A percentile compares a stretch with the other conserved stretches of the same genome.
Evolutionary conservation across 768 basidiomycete species (phyloP).

Genomic region (Suillus subluteus): DNA sequence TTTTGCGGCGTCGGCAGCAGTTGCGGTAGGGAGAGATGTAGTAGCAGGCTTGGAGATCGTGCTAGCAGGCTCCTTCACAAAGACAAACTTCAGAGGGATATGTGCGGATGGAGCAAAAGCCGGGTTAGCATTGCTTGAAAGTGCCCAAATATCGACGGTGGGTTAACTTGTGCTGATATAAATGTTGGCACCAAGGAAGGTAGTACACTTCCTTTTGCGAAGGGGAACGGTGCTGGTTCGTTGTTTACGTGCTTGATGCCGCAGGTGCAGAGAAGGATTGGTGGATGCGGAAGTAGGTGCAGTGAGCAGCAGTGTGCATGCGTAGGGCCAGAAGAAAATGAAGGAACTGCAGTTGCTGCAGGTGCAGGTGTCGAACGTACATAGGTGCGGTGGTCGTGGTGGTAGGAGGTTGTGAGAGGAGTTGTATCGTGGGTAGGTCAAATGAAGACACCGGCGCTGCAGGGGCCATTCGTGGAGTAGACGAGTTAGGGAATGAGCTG

Average conservation of each 20-base stretch:
- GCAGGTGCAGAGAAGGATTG: neutral
- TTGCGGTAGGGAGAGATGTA: constrained; percentile 2
- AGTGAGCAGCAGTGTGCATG: neutral
- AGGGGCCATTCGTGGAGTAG: constrained; percentile 11
- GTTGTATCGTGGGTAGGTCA: constrained; percentile 14
- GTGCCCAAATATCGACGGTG: constrained; percentile 25
- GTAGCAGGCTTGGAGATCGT: neutral
- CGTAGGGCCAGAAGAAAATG: neutral
- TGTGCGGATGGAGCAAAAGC: constrained; percentile 15
- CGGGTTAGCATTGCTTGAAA: constrained; percentile 9
- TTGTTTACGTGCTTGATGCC: constrained; percentile 12
- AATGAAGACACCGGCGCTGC: constrained; percentile 22
- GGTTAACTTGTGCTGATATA: constrained; percentile 13
- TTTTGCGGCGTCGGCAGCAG: constrained; percentile 17
- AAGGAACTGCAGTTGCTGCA: constrained; percentile 12
- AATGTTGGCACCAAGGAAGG: constrained; percentile 15
- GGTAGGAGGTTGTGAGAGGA: constrained; percentile 9
- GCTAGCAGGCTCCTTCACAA: constrained; percentile 7
- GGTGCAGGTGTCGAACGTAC: constrained; percentile 11
- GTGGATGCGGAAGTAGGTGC: neutral
- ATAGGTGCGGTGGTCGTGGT: constrained; percentile 9
- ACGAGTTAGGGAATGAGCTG: constrained; percentile 13
- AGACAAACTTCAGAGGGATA: constrained; percentile 17
- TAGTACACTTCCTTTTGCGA: constrained; percentile 19
- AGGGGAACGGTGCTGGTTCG: constrained; percentile 12